phyloP scores from a whole-genome alignment of 2,329 filamentous ascomycete genomes.

The Botrytis sinoallii region DNA sequence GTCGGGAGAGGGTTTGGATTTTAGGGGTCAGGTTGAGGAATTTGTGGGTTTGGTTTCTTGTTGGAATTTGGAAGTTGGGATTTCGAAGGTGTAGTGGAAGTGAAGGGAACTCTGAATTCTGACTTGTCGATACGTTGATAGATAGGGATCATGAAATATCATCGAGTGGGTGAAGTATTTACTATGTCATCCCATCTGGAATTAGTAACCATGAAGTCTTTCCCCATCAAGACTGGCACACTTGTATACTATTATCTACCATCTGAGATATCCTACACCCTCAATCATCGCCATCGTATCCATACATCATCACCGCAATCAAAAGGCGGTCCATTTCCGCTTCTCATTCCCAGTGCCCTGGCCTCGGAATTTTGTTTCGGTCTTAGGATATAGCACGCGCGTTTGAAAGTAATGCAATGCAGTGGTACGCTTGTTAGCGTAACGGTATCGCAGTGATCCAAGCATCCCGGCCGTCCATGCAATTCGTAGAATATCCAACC shows the following conservation, averaged over 20 bases:
- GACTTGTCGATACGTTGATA: rapidly evolving
- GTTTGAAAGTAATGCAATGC: too few species aligned
- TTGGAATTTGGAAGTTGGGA: neutral
- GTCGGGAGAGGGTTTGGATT: neutral
- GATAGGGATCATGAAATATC: neutral
- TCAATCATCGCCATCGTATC: neutral
- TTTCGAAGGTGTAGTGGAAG: neutral
- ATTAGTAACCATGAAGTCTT: neutral
- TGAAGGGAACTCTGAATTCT: neutral
- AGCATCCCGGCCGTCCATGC: neutral
- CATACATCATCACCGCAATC: neutral
- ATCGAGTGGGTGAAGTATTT: neutral
- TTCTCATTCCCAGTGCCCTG: neutral
- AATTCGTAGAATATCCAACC: neutral
- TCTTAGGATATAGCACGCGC: neutral
- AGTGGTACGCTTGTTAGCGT: too few species aligned
- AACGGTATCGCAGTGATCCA: neutral
- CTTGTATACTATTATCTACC: neutral
- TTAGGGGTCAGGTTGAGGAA: neutral
- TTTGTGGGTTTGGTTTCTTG: neutral
- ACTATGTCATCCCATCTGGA: neutral
- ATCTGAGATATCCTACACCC: neutral
- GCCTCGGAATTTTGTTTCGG: neutral
- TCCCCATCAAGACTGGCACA: neutral
- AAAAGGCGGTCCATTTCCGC: neutral